A percentile compares a stretch with the other conserved stretches of the same genome.
phyloP scores from a whole-genome alignment of 768 basidiomycete species.

The Lactifluus piperatus region DNA sequence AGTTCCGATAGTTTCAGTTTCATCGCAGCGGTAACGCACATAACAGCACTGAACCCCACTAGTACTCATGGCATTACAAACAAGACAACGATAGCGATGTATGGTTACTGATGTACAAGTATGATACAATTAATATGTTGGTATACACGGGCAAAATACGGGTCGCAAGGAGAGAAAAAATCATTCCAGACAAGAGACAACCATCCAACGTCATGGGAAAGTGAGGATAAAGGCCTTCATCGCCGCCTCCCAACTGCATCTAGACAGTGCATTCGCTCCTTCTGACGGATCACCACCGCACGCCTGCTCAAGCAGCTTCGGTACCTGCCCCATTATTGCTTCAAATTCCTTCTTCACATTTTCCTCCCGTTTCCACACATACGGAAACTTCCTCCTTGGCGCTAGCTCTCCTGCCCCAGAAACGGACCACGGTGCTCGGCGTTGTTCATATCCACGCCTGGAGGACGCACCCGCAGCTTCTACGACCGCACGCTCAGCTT shows the following conservation, averaged over 20 bases:
- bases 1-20: neutral
- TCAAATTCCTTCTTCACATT: constrained; percentile 23
- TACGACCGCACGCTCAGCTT: constrained; percentile 36
- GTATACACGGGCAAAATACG: neutral
- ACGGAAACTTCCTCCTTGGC: constrained; percentile 4
- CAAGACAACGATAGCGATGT: neutral
- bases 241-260: constrained; percentile 50
- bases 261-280: constrained; percentile 30
- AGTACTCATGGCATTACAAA: neutral
- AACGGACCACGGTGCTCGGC: constrained; percentile 10
- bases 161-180: too few relatives aligned
- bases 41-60: too few relatives aligned
- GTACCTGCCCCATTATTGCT: constrained; percentile 29
- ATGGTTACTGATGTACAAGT: neutral
- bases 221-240: constrained; percentile 57
- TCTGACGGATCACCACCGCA: constrained; percentile 38
- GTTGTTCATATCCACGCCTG: neutral
- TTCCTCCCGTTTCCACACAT: constrained; percentile 20
- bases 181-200: too few relatives aligned
- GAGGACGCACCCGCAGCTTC: constrained; percentile 26
- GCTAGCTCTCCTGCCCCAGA: neutral
- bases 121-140: neutral
- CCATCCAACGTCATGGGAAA: constrained; percentile 40
- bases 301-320: constrained; percentile 26
- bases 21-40: neutral